phyloP scores from a whole-genome alignment of 208 protist genomes.

The Strigomonas culicis region DNA sequence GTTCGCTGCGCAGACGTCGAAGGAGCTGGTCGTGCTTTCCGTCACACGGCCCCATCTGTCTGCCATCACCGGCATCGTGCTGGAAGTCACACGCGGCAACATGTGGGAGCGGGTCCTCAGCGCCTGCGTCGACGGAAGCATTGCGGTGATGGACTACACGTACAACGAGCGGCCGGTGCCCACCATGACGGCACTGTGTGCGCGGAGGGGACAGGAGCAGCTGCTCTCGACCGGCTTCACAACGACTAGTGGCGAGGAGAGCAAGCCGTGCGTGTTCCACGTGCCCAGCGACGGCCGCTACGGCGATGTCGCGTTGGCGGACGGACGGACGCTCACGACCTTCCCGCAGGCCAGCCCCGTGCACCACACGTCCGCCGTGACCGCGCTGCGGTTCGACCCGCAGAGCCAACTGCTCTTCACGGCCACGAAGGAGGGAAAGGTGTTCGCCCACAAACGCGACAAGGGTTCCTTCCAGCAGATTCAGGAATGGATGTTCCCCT shows the following conservation, averaged over 20 bases:
- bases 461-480: not conserved
- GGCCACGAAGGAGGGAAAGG: constrained; percentile 7
- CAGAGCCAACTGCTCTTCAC: not conserved
- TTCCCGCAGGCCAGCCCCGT: not conserved
- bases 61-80: constrained; percentile 46
- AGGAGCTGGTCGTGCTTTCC: constrained; percentile 20
- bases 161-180: constrained; percentile 1
- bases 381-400: not conserved
- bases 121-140: constrained; percentile 30
- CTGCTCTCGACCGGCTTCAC: not conserved
- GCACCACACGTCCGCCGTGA: not conserved
- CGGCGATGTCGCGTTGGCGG: not conserved
- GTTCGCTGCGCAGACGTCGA: constrained; percentile 34
- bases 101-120: constrained; percentile 50
- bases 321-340: not conserved
- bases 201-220: not conserved
- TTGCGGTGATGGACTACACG: constrained; percentile 38
- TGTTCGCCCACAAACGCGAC: not conserved
- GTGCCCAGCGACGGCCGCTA: not conserved
- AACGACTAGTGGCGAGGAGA: not conserved
- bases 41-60: constrained; percentile 28
- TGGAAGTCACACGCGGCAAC: constrained; percentile 39
- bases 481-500: constrained; percentile 3
- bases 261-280: not conserved
- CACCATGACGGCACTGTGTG: not conserved